Percentiles rank a stretch among this genome's conserved stretches.
Evolutionary conservation across 2,329 filamentous ascomycete species (phyloP).

Genomic region (Aspergillus sojae): DNA sequence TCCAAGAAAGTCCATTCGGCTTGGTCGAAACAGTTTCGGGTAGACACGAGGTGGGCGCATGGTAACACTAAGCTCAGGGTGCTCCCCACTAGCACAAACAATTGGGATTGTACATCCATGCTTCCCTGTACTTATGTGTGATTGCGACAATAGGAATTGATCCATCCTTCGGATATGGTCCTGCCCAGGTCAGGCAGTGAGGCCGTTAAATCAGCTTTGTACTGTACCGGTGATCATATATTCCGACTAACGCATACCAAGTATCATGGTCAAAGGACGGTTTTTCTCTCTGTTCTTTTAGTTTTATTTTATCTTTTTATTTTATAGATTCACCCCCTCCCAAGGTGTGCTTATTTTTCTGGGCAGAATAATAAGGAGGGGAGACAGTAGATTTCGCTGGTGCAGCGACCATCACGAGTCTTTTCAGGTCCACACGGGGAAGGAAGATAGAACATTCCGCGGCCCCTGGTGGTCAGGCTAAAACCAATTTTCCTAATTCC

Average conservation of each 20-base stretch:
- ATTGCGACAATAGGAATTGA: background rate
- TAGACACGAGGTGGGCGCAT: slow-evolving; percentile 23
- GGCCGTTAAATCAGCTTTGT: background rate
- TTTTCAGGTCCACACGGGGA: slow-evolving; percentile 15
- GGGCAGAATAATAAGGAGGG: background rate
- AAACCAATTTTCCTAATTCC: slow-evolving; percentile 23
- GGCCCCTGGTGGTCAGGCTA: slow-evolving; percentile 20
- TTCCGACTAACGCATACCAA: background rate
- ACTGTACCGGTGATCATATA: background rate
- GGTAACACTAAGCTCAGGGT: slow-evolving; percentile 30
- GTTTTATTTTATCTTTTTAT: too few relatives aligned
- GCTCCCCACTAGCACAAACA: slow-evolving; percentile 11
- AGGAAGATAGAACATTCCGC: slow-evolving; percentile 24
- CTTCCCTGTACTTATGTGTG: background rate
- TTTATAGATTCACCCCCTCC: too few relatives aligned
- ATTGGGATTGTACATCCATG: background rate
- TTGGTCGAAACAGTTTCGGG: slow-evolving; percentile 20
- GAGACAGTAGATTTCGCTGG: background rate
- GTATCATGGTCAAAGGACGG: background rate
- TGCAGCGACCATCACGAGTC: background rate
- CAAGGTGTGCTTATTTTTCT: background rate
- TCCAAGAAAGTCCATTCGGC: background rate
- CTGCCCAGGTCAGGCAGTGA: background rate
- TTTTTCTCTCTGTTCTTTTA: background rate
- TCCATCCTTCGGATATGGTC: background rate